phyloP scores from a whole-genome alignment of 2,329 filamentous ascomycete species.

The Ophiocordyceps camponoti-leonardi region DNA sequence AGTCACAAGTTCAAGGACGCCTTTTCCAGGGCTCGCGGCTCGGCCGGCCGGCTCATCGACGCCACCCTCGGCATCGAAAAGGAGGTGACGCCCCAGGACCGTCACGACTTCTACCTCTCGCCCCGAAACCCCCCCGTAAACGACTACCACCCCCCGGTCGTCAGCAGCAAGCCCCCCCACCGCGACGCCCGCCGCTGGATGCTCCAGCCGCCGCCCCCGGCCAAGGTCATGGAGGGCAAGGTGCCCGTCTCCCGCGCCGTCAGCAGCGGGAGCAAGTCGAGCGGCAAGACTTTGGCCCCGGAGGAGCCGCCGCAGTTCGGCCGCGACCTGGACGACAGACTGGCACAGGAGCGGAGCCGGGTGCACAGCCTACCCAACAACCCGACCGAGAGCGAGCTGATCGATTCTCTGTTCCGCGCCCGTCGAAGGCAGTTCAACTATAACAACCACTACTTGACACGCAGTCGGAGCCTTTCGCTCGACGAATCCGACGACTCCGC shows the following conservation, averaged over 20 bases:
- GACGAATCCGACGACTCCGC: slow-evolving; percentile 17
- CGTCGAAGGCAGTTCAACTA: slow-evolving; percentile 12
- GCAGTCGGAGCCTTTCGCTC: slow-evolving; percentile 20
- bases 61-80: slow-evolving; percentile 34
- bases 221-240: slow-evolving; percentile 82
- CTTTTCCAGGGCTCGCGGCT: slow-evolving; percentile 39
- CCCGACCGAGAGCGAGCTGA: slow-evolving; percentile 25
- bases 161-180: slow-evolving; percentile 54
- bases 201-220: slow-evolving; percentile 79
- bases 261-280: slow-evolving; percentile 36
- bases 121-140: slow-evolving; percentile 59
- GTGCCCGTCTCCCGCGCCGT: slow-evolving; percentile 47
- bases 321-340: slow-evolving; percentile 25
- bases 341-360: slow-evolving; percentile 27
- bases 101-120: slow-evolving; percentile 44
- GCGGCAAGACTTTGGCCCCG: slow-evolving; percentile 22
- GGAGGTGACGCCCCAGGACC: slow-evolving; percentile 30
- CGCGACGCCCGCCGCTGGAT: slow-evolving; percentile 71
- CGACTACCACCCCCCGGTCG: slow-evolving; percentile 71
- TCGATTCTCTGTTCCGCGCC: slow-evolving; percentile 20
- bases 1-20: slow-evolving; percentile 40
- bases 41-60: slow-evolving; percentile 35
- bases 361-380: slow-evolving; percentile 9
- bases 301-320: slow-evolving; percentile 24
- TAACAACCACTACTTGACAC: slow-evolving; percentile 9